Evolutionary conservation across 108 stramenopile species (phyloP).

Genomic region (Aurantiochytrium sp.): DNA sequence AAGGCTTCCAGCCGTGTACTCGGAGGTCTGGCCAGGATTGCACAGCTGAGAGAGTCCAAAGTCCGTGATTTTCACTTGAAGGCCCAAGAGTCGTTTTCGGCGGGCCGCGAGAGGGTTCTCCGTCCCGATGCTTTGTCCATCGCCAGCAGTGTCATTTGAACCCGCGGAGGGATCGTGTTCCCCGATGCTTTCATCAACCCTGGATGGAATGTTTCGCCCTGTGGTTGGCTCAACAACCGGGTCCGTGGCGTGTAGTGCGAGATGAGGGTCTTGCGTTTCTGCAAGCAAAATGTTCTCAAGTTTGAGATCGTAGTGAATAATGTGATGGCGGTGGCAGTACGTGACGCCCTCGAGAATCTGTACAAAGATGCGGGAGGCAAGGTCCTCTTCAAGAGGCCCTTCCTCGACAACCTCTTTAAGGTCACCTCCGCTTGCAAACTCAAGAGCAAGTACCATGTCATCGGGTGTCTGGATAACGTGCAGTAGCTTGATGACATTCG

Average conservation of each 20-base stretch:
- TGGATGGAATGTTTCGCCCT: no score
- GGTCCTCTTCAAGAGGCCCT: not conserved
- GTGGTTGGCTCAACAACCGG: no score
- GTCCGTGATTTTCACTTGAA: not conserved
- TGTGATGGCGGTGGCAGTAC: conserved; percentile 12
- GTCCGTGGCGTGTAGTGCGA: no score
- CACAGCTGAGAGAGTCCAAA: conserved; percentile 12
- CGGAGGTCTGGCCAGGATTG: not conserved
- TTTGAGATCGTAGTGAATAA: conserved; percentile 7
- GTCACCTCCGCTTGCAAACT: not conserved
- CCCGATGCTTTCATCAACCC: no score
- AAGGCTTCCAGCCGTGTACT: not conserved
- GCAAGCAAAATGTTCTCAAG: not conserved
- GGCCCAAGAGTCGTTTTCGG: not conserved
- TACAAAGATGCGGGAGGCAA: conserved; percentile 4
- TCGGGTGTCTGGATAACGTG: not conserved
- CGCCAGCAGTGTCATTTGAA: no score
- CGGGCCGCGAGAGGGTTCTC: not conserved
- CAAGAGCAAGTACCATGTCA: not conserved
- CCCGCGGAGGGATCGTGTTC: no score
- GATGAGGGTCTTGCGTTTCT: not conserved
- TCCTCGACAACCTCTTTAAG: not conserved
- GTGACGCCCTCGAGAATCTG: conserved; percentile 13
- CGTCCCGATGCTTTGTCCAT: not conserved
- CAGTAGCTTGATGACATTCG: not conserved